Percentiles rank a stretch among this genome's conserved stretches.
These are phyloP conservation scores for Rhodotorula toruloides DNA, from an alignment of 768 basidiomycete genomes.

Conservation along the genomic window DNA sequence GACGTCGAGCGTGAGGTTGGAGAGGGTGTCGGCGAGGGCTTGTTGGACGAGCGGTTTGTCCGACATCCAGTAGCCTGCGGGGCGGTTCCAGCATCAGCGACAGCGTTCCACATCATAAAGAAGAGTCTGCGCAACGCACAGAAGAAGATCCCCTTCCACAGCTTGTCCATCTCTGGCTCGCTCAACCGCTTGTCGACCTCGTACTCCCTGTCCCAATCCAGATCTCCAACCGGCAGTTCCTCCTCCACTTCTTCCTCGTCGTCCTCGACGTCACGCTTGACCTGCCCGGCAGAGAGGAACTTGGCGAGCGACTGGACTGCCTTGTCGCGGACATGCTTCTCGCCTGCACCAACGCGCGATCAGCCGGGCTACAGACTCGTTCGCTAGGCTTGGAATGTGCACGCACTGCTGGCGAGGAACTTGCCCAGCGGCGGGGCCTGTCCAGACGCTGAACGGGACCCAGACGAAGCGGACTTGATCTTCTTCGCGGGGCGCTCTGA, in stretches of 20 bases:
- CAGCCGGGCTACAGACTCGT: neutral
- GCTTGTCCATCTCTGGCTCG: slow-evolving; percentile 73
- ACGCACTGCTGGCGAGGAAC: slow-evolving; percentile 73
- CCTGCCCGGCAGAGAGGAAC: slow-evolving; percentile 61
- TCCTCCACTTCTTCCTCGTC: slow-evolving; percentile 14
- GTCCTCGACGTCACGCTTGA: slow-evolving; percentile 11
- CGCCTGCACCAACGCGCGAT: slow-evolving; percentile 44
- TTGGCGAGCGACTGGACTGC: slow-evolving; percentile 71
- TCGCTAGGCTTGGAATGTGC: neutral
- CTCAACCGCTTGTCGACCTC: slow-evolving; percentile 56
- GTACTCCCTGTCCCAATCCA: slow-evolving; percentile 48
- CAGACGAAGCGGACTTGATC: neutral
- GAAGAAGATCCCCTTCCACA: slow-evolving; percentile 98
- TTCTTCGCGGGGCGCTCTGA: neutral
- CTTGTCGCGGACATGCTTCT: slow-evolving; percentile 86
- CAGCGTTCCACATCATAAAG: neutral
- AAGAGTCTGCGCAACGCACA: slow-evolving; percentile 54
- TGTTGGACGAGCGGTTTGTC: slow-evolving; percentile 97
- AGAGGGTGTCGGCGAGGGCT: slow-evolving; percentile 75
- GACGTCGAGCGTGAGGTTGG: slow-evolving; percentile 71
- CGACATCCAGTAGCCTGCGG: slow-evolving; percentile 96
- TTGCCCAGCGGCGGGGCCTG: slow-evolving; percentile 69
- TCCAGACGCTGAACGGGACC: neutral
- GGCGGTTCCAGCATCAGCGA: neutral
- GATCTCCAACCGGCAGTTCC: slow-evolving; percentile 30